Evolutionary conservation across 768 basidiomycete species (phyloP), one percentile per base, ranked within the genome.

Genomic region (Dendrothele bispora): DNA sequence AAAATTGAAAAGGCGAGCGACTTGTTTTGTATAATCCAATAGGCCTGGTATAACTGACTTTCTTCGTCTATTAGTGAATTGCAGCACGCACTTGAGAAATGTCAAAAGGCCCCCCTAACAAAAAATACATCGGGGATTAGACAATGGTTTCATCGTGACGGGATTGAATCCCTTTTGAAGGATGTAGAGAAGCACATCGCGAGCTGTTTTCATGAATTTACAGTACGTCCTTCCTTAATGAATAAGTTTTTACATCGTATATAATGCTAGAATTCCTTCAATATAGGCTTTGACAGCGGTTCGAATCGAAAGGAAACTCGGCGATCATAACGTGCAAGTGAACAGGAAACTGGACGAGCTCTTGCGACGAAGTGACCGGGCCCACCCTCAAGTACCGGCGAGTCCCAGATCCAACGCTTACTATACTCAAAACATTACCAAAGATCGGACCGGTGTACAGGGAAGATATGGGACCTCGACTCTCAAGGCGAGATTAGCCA

Each of bases 311-410:
- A 32, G 43, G 26, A 45, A 43, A 30, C 35, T 50, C 17, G 49
- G 43, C 11, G 42, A 50, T 30, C 34, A 50, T 18, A 45, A 45
- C n/a, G 24, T n/a, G 4, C 43, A 45, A 39, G 43, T 50, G 20
- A 50, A 50, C 35, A 30, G 43, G 17, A 50, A 50, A 43, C 36
- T 50, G 25, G 49, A 50, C 17, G 49, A 50, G 43, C 27, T 50
- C 21, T 28, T 50, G 20, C 49, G 36, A 34, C 36, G 49, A 24
- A 29, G n/a, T n/a, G n/a, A n/a, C n/a, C n/a, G n/a, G n/a, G n/a
- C n/a, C n/a, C n/a, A n/a, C n/a, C n/a, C n/a, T n/a, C n/a, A n/a
- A n/a, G n/a, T n/a, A n/a, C n/a, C n/a, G n/a, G n/a, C n/a, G n/a
- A n/a, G n/a, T n/a, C n/a, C n/a, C n/a, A n/a, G n/a, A n/a, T n/a